Evolutionary conservation across 768 basidiomycete genomes (phyloP).

Genomic region (Suillus sp.): DNA sequence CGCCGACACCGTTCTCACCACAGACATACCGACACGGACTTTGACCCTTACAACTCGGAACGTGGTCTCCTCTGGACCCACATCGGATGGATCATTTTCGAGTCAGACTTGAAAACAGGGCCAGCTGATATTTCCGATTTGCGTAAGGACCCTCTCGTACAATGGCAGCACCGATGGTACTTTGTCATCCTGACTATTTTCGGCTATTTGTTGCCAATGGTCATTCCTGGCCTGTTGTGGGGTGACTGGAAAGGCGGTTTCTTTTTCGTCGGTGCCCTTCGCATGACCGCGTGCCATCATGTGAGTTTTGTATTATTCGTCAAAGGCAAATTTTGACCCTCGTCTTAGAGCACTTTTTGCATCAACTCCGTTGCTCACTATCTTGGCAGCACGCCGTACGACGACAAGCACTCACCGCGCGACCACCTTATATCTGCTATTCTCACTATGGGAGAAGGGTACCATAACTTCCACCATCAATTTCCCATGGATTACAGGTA

Average conservation of each 20-base stretch:
- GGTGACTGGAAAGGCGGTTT: conserved; percentile 78
- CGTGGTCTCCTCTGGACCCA: conserved; percentile 81
- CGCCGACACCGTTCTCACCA: conserved; percentile 83
- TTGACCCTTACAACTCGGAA: conserved; percentile 82
- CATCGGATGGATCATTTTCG: conserved; percentile 84
- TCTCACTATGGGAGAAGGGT: conserved; percentile 72
- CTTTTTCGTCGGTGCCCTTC: conserved; percentile 71
- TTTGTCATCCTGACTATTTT: conserved; percentile 61
- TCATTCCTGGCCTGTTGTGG: conserved; percentile 72
- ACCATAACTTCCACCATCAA: conserved; percentile 83
- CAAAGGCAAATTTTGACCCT: conserved; percentile 3
- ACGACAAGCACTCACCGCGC: conserved; percentile 75
- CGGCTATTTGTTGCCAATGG: conserved; percentile 69
- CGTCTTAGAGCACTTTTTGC: conserved; percentile 73
- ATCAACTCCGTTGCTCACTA: conserved; percentile 90
- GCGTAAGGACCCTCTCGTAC: conserved; percentile 64
- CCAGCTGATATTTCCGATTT: conserved; percentile 74
- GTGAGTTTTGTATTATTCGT: conserved; percentile 43
- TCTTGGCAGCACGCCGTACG: conserved; percentile 79
- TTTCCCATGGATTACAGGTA: conserved; percentile 73
- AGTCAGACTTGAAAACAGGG: conserved; percentile 71
- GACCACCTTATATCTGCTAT: conserved; percentile 83
- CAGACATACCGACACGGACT: conserved; percentile 82
- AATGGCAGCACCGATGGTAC: conserved; percentile 80
- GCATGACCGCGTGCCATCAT: conserved; percentile 80